Percentiles rank a stretch among this genome's conserved stretches.
Evolutionary conservation across 371 early-diverging fungal genomes (phyloP).

Genomic region (Apophysomyces elegans): DNA sequence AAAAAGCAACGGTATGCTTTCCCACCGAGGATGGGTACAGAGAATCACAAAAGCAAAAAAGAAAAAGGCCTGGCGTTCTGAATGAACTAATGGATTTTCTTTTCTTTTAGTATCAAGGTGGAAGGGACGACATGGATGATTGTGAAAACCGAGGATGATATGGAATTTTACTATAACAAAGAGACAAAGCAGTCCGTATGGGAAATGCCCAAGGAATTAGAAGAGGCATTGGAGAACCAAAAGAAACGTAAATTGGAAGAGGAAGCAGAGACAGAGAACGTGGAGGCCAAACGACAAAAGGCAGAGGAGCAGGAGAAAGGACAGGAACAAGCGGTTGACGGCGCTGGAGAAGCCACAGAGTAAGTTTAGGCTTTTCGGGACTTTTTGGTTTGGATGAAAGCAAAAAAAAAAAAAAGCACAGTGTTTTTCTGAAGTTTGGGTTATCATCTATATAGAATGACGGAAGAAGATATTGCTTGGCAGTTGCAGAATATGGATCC

Average conservation of each 20-base stretch:
- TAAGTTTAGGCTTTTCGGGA: conserved; percentile 13
- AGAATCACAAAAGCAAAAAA: conserved; percentile 12
- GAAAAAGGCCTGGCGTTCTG: conserved; percentile 41
- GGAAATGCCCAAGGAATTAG: conserved; percentile 65
- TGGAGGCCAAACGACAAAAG: conserved; percentile 25
- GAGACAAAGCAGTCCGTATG: conserved; percentile 71
- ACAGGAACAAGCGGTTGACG: too few species aligned
- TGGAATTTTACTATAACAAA: conserved; percentile 79
- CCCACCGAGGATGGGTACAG: too few species aligned
- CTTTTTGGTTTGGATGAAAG: not conserved
- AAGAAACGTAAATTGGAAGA: conserved; percentile 33
- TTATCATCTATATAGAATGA: conserved; percentile 50
- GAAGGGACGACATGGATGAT: conserved; percentile 79
- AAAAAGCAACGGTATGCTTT: not conserved
- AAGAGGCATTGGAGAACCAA: conserved; percentile 48
- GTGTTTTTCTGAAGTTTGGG: not conserved
- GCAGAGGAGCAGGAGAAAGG: conserved; percentile 16
- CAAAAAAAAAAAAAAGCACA: too few species aligned
- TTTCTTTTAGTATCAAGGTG: conserved; percentile 57
- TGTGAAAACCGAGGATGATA: conserved; percentile 69
- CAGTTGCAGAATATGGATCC: conserved; percentile 67
- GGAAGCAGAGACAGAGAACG: conserved; percentile 27
- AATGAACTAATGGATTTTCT: conserved; percentile 12
- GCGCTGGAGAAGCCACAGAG: conserved; percentile 25
- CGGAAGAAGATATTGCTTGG: conserved; percentile 74